phyloP scores from a whole-genome alignment of 2,329 filamentous ascomycete genomes.

The Claviceps pazoutovae region DNA sequence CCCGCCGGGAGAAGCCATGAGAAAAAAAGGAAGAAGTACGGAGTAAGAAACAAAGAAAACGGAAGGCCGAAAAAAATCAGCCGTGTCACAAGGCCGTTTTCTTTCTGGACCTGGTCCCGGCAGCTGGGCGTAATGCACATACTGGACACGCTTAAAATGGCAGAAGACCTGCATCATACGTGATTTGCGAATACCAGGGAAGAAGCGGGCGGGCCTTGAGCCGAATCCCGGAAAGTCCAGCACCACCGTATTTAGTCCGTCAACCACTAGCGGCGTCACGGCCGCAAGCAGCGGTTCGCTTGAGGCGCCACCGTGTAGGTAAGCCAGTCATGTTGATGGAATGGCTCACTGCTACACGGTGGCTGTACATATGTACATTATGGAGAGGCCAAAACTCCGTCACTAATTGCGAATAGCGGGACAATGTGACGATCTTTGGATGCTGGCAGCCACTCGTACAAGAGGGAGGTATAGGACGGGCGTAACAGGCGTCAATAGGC shows the following conservation, averaged over 20 bases:
- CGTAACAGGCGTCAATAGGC: too few relatives aligned
- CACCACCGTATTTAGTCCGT: constrained; percentile 1
- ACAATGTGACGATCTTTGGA: not conserved
- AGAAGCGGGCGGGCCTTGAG: constrained; percentile 1
- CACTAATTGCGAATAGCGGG: not conserved
- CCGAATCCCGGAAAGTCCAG: constrained; percentile 7
- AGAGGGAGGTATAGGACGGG: not conserved
- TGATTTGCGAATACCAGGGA: constrained; percentile 5
- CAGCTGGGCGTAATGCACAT: not conserved
- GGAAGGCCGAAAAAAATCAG: not conserved
- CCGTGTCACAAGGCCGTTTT: not conserved
- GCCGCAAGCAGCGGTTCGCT: constrained; percentile 8
- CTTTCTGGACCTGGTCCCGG: not conserved
- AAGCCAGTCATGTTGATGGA: not conserved
- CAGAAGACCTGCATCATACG: constrained; percentile 9
- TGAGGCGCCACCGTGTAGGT: not conserved
- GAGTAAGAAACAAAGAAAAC: not conserved
- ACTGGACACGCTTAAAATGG: constrained; percentile 6
- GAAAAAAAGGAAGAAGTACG: not conserved
- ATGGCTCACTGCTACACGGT: too few relatives aligned
- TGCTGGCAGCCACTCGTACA: not conserved
- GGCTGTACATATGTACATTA: not conserved
- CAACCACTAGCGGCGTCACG: not conserved
- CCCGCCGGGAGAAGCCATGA: not conserved
- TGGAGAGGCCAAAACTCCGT: not conserved